A percentile compares a stretch with the other conserved stretches of the same genome.
These are phyloP conservation scores for Begonia masoniana DNA, from an alignment of 306 rosid species.

Conservation along the genomic window DNA sequence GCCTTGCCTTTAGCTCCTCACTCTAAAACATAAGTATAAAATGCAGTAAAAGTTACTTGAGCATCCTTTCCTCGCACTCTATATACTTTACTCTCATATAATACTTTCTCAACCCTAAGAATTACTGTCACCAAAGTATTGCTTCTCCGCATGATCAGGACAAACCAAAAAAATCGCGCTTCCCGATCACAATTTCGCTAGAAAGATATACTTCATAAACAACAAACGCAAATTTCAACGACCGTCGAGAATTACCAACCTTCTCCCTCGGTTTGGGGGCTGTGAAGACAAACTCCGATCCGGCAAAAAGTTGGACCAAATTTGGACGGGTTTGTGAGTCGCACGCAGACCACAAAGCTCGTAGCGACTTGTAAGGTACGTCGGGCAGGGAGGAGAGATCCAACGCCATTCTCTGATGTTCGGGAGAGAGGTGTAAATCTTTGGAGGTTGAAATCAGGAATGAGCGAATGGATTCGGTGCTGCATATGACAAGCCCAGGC, in stretches of 20 bases:
- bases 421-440: conserved; percentile 30
- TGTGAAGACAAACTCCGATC: conserved; percentile 35
- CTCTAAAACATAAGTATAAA: conserved; percentile 25
- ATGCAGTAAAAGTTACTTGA: background rate
- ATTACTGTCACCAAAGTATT: no score
- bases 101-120: background rate
- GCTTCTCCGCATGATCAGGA: no score
- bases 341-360: conserved; percentile 47
- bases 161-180: no score
- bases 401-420: conserved; percentile 43
- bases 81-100: background rate
- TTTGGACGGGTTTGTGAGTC: conserved; percentile 29
- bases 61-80: background rate
- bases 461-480: conserved; percentile 27
- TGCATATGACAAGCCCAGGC: conserved; percentile 42
- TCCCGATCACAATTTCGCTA: no score
- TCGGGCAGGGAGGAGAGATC: conserved; percentile 30
- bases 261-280: conserved; percentile 80
- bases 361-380: conserved; percentile 39
- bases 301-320: conserved; percentile 33
- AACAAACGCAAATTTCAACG: background rate
- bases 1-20: conserved; percentile 70
- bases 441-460: conserved; percentile 44
- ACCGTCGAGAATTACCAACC: conserved; percentile 19
- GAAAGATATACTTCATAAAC: background rate